Base-by-base conservation (phyloP, 108 stramenopile genomes). In the Nitzschia palea region DNA sequence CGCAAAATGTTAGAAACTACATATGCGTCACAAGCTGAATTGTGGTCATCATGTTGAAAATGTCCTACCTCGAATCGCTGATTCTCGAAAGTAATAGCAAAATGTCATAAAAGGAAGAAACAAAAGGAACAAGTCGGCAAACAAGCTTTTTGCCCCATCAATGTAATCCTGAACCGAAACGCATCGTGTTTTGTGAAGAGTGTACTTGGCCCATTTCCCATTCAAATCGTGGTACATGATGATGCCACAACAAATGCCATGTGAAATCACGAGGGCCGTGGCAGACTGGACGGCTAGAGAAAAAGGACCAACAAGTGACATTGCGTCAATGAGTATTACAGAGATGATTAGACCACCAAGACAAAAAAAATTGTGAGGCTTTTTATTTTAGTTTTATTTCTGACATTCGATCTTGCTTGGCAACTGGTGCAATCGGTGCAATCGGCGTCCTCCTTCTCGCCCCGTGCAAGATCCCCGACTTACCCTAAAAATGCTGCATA, bases 61-160 rank as follows among this genome's bases (percentile, higher is more conserved):
- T 12, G n/a, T 18, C 58, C 3, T 60, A 60, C 58, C 58, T 18
- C 14, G 4, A 44, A 75, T 69, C 18, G 48, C 42, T 1, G 62
- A 12, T 44, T 25, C 28, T 42, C 68, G 40, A 12, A 22, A 55
- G 28, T 28, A 42, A 25, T 67, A 75, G 45, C 74, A 75, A 27
- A 40, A 51, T 6, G 68, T 63, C 61, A 75, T 63, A 68, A 51
- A 75, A 9, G 74, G 74, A 8, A 68, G 34, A 30, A 75, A 75
- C 29, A 75, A 47, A 23, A 75, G 40, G n/a, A 69, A 12, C 18
- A 69, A 29, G 29, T 75, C 74, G 48, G 43, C 36, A 20, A 32
- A 14, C 34, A 75, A 75, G 23, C 52, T 75, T 61, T 69, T 68
- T 10, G 32, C 26, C 0, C 74, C 74, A 30, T 36, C 31, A 22